Percentiles rank a stretch among this genome's conserved stretches.
Evolutionary conservation across 2,329 filamentous ascomycete species (phyloP).

Genomic region (Sclerotinia subarctica): DNA sequence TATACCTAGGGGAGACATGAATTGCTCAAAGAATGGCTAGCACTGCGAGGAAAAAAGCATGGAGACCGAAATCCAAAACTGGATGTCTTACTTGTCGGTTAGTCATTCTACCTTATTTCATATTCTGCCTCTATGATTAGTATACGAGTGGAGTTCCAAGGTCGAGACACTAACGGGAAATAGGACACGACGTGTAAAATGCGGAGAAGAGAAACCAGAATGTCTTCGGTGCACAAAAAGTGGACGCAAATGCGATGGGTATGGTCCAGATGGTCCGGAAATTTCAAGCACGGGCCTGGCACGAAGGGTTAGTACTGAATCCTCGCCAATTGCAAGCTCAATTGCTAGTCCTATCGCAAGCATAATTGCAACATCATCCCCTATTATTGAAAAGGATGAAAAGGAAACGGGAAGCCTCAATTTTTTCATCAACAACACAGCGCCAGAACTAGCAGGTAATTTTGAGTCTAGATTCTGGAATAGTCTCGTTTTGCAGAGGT

Average conservation of each 20-base stretch:
- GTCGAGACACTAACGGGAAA: constrained; percentile 3
- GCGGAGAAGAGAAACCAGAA: constrained; percentile 35
- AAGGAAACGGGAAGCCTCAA: constrained; percentile 24
- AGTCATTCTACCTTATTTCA: constrained; percentile 10
- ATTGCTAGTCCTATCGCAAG: not conserved
- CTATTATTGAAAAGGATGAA: not conserved
- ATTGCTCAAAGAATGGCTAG: not conserved
- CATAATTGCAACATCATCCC: not conserved
- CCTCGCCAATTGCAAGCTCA: not conserved
- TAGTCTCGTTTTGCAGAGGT: constrained; percentile 29
- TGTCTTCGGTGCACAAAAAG: constrained; percentile 35
- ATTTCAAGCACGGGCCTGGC: not conserved
- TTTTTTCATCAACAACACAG: constrained; percentile 32
- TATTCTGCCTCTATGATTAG: not conserved
- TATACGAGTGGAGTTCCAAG: not conserved
- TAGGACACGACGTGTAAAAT: constrained; percentile 37
- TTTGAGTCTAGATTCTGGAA: constrained; percentile 33
- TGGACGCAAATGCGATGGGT: constrained; percentile 36
- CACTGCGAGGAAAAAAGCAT: constrained; percentile 29
- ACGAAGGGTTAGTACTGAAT: not conserved
- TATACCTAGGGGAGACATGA: not conserved
- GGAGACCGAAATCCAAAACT: constrained; percentile 34
- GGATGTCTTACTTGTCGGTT: constrained; percentile 36
- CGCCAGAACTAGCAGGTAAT: constrained; percentile 29
- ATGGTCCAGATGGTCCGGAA: constrained; percentile 20